phyloP scores from a whole-genome alignment of 768 basidiomycete species.

The Mrakia blollopis region DNA sequence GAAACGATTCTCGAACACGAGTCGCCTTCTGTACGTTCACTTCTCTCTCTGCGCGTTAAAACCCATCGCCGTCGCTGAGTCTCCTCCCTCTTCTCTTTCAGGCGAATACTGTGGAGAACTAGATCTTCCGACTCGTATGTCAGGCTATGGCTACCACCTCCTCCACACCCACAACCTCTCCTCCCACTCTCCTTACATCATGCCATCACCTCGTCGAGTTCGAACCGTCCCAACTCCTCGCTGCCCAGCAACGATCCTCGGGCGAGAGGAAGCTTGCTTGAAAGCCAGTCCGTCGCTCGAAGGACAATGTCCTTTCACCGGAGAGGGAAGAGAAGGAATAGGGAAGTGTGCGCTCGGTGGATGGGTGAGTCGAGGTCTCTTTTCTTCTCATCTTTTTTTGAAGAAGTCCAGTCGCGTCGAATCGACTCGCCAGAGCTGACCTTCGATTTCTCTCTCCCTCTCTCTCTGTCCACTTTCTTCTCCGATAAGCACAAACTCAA shows the following conservation, averaged over 20 bases:
- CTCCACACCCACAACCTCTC: slow-evolving; percentile 1
- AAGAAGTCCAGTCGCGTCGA: too few relatives aligned
- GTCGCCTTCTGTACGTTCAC: background rate
- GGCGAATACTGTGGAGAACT: background rate
- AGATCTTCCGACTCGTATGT: background rate
- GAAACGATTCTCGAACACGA: background rate
- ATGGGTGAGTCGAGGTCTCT: background rate
- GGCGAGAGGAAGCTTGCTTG: background rate
- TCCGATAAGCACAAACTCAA: background rate
- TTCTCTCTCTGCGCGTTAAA: background rate
- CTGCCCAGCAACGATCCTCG: background rate
- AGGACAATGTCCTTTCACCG: background rate
- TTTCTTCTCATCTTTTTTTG: too few relatives aligned
- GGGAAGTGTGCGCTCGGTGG: background rate
- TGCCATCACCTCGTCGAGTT: background rate
- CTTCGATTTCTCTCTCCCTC: background rate
- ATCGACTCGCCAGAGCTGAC: background rate
- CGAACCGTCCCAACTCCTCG: background rate
- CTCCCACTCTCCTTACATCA: background rate
- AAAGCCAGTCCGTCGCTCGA: background rate
- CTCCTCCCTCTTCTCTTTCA: background rate
- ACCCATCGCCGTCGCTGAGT: background rate
- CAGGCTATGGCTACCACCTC: background rate
- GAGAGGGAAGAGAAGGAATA: background rate
- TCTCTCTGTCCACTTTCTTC: background rate